Percentiles rank a stretch among this genome's conserved stretches.
These are phyloP conservation scores for Pyrenochaeta sp. DNA, from an alignment of 2,329 filamentous ascomycete genomes.

Conservation along the genomic window DNA sequence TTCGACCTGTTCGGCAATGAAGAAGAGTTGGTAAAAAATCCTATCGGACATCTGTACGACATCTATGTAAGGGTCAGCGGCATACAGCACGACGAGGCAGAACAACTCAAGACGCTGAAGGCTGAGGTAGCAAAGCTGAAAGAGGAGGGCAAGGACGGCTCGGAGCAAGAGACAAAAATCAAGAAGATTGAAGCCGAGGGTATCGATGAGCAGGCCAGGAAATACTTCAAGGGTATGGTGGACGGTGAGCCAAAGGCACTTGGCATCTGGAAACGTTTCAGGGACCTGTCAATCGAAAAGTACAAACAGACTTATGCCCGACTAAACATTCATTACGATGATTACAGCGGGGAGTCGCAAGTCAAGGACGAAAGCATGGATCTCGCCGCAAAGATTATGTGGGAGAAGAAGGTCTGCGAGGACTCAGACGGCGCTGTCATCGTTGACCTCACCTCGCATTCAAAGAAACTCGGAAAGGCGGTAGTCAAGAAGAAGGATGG, in stretches of 20 bases:
- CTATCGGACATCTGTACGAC: constrained; percentile 83
- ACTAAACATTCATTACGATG: constrained; percentile 71
- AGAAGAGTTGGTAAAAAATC: constrained; percentile 73
- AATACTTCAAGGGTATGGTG: constrained; percentile 74
- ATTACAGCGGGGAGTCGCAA: constrained; percentile 75
- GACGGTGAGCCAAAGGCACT: constrained; percentile 68
- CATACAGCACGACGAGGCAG: constrained; percentile 71
- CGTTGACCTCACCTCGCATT: constrained; percentile 74
- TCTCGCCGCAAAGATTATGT: constrained; percentile 65
- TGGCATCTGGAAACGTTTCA: constrained; percentile 69
- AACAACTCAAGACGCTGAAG: constrained; percentile 67
- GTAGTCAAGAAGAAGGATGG: constrained; percentile 73
- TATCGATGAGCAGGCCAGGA: constrained; percentile 75
- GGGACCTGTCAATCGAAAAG: constrained; percentile 69
- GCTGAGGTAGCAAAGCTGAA: constrained; percentile 48
- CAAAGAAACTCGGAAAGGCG: constrained; percentile 73
- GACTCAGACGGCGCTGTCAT: constrained; percentile 72
- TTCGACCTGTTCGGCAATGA: constrained; percentile 80
- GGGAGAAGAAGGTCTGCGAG: constrained; percentile 68
- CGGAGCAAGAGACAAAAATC: constrained; percentile 52
- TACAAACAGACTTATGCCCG: constrained; percentile 71
- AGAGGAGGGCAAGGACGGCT: constrained; percentile 53
- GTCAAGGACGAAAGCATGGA: constrained; percentile 70
- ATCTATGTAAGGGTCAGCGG: constrained; percentile 80
- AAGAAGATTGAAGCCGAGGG: constrained; percentile 49